Percentiles rank a stretch among this genome's conserved stretches.
phyloP scores from a whole-genome alignment of 139 green algal genomes.

The Coelastrella sp. region DNA sequence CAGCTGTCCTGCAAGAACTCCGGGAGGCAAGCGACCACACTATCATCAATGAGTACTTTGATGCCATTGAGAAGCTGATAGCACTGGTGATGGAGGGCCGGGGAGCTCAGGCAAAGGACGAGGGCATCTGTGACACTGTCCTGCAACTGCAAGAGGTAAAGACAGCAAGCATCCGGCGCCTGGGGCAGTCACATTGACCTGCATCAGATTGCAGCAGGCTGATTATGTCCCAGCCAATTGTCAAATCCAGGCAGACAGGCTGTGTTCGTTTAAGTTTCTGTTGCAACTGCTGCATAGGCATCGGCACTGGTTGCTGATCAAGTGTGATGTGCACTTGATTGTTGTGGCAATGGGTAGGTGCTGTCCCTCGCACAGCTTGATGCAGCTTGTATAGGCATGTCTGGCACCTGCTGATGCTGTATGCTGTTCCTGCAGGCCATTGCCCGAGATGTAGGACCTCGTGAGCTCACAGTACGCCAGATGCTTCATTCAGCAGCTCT shows the following conservation, averaged over 20 bases:
- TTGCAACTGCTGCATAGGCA: not conserved
- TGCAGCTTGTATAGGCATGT: too few relatives aligned
- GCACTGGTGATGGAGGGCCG: slow-evolving; percentile 20
- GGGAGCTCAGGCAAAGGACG: slow-evolving; percentile 12
- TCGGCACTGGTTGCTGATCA: not conserved
- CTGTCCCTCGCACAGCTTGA: too few relatives aligned
- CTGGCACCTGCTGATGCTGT: not conserved
- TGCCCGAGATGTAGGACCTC: slow-evolving; percentile 30
- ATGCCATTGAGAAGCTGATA: slow-evolving; percentile 47
- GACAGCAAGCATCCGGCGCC: not conserved
- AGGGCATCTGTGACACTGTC: slow-evolving; percentile 38
- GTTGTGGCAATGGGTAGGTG: too few relatives aligned
- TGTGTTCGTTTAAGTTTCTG: not conserved
- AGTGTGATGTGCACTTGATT: too few relatives aligned
- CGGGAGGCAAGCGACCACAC: not conserved
- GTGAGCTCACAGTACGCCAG: slow-evolving; percentile 49
- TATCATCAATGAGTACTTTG: slow-evolving; percentile 51
- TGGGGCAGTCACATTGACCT: not conserved
- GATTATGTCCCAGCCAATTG: not conserved
- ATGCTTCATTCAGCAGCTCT: slow-evolving; percentile 44
- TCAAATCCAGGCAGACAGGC: not conserved
- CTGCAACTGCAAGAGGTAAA: slow-evolving; percentile 34
- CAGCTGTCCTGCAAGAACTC: not conserved
- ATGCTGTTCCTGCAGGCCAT: slow-evolving; percentile 21
- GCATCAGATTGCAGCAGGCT: not conserved